Conservation (phyloP, 1,284 basidiomycete genomes). For the Gymnopus androsaceus region DNA sequence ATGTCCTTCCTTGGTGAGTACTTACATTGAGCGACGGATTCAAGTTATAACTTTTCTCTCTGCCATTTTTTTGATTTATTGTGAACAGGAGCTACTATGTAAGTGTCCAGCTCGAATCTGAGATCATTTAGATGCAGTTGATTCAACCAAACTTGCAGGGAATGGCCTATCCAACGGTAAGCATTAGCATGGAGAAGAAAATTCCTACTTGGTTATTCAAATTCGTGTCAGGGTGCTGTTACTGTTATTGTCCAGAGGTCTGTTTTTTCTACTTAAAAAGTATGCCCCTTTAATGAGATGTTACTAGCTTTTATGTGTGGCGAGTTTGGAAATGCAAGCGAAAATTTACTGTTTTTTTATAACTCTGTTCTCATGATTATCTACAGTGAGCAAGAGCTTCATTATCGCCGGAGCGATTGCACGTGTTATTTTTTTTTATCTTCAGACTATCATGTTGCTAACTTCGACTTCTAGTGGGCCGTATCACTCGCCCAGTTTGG, state of each 20-base stretch:
- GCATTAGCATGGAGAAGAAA: not conserved
- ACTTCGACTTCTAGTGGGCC: not conserved
- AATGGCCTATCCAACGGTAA: slow-evolving; percentile 10
- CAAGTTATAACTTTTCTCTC: not conserved
- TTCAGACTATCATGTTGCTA: not conserved
- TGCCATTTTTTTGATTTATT: not conserved
- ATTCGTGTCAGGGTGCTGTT: slow-evolving; percentile 1
- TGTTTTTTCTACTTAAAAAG: not conserved
- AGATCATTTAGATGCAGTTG: not conserved
- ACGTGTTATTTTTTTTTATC: not conserved
- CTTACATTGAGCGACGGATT: too few relatives aligned
- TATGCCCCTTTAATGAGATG: not conserved
- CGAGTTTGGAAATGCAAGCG: slow-evolving; percentile 11
- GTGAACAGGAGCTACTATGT: slow-evolving; percentile 12
- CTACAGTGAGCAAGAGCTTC: slow-evolving; percentile 10
- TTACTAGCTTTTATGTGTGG: slow-evolving; percentile 12
- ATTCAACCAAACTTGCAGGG: not conserved
- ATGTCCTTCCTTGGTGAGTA: slow-evolving; percentile 11
- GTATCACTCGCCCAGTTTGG: slow-evolving; percentile 9
- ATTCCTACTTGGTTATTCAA: not conserved
- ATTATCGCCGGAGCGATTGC: slow-evolving; percentile 3
- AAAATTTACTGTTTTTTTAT: not conserved
- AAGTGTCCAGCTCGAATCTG: not conserved
- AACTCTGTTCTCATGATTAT: not conserved
- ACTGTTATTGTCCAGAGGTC: slow-evolving; percentile 15